These are phyloP conservation scores for Monosporascus cannonballus DNA, from an alignment of 2,329 filamentous ascomycete genomes.

Conservation along the genomic window DNA sequence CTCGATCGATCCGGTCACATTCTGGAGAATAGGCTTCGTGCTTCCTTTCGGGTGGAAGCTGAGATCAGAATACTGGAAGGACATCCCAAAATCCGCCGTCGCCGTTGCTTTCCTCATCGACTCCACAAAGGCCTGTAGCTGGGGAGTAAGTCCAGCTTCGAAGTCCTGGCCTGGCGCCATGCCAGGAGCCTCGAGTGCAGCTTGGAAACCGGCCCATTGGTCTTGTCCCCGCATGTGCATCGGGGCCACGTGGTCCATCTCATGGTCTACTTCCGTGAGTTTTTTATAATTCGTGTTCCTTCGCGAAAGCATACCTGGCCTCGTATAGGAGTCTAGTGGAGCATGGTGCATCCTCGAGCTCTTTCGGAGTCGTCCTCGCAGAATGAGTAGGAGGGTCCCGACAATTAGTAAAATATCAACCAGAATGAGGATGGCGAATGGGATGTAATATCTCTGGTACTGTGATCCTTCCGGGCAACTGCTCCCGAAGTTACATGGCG, in stretches of 20 bases:
- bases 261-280: slow-evolving; percentile 28
- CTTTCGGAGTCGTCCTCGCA: slow-evolving; percentile 30
- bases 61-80: slow-evolving; percentile 46
- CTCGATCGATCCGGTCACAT: slow-evolving; percentile 49
- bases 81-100: slow-evolving; percentile 44
- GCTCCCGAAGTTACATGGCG: slow-evolving; percentile 40
- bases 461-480: slow-evolving; percentile 38
- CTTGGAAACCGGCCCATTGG: slow-evolving; percentile 30
- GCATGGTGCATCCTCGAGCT: slow-evolving; percentile 18
- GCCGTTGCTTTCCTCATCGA: slow-evolving; percentile 47
- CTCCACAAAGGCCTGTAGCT: slow-evolving; percentile 44
- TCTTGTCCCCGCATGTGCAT: slow-evolving; percentile 23
- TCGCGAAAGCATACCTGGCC: slow-evolving; percentile 24
- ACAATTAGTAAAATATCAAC: slow-evolving; percentile 37
- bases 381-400: slow-evolving; percentile 26
- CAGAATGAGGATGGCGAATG: slow-evolving; percentile 34
- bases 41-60: slow-evolving; percentile 40
- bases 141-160: slow-evolving; percentile 26
- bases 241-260: slow-evolving; percentile 29
- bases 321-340: slow-evolving; percentile 10
- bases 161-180: slow-evolving; percentile 20
- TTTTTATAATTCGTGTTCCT: slow-evolving; percentile 29
- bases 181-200: slow-evolving; percentile 27
- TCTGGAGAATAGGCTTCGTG: slow-evolving; percentile 40
- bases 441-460: slow-evolving; percentile 37